Base-by-base conservation (phyloP, 768 basidiomycete species). In the Roridomyces roridus region DNA sequence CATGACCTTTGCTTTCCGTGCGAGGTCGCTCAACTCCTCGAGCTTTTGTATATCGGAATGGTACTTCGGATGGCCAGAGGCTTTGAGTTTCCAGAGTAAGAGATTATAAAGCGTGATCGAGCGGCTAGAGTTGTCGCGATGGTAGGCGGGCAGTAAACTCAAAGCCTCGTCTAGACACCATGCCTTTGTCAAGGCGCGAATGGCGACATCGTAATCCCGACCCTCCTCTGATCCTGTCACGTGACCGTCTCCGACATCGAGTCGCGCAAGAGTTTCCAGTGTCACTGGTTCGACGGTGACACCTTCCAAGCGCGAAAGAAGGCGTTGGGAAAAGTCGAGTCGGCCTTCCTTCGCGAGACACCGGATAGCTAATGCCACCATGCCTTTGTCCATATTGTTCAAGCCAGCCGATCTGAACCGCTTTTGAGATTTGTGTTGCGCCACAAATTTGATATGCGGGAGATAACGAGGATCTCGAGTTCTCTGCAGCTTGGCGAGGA, bases 401-500 rank as follows among this genome's bases (percentile, higher is more conserved):
- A 51, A 53, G 20, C 45, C 55, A 3, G 17, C 1, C 11, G 21
- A 21, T 34, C 51, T 42, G 12, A 31, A 42, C 11, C 25, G 44
- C 4, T 23, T 37, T 34, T 53, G 46, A 20, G 47, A 44, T 34
- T 55, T 58, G 44, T 53, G 48, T 39, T 58, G 43, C 18, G 40
- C 20, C 21, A 63, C 34, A n/a, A 52, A 63, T 0, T 53, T 34
- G 35, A 54, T 50, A 34, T 53, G 55, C 34, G 58, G 59, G 20
- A 41, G 12, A 29, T 53, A 49, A 10, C 52, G 58, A 35, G 59
- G 14, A 24, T 56, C 45, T 8, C 18, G 7, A 2, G 64, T 55
- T 10, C 45, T 36, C 23, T 58, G 50, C 23, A 77, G 46, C 10
- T 62, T 65, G 17, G 58, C 65, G 21, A 74, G 59, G 50, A 79